Evolutionary conservation across 2,329 filamentous ascomycete species (phyloP), one percentile per base, ranked within the genome.

Genomic region (Aspergillus chevalieri): DNA sequence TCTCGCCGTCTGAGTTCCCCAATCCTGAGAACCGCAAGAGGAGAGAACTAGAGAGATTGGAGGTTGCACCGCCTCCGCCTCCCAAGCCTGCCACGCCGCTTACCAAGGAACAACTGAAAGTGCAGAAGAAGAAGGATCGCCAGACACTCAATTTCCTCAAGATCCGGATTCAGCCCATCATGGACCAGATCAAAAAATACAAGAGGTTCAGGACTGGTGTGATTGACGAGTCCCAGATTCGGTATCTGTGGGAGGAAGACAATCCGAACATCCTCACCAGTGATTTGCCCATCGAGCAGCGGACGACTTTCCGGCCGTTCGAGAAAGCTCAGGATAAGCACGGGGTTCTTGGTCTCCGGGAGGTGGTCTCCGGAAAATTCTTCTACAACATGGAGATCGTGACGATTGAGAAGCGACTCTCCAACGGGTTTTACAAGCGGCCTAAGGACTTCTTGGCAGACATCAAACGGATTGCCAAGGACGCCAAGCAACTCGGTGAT

Each of bases 121-220:
- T 80, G 2, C 83, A 92, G 65, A 87, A 86, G 69, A 87, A 89
- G 69, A 82, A 82, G 54, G 94, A 98, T 63, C 84, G 89, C 44
- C 84, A 92, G 55, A 82, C 85, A 9, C 78, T 97, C 47, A 96
- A 97, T 65, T 75, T 86, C 51, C 75, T 98, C 56, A 98, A 97
- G 74, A 84, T 95, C 36, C 78, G 86, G 47, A 83, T 98, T 48
- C 91, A 96, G 68, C 89, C 89, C 2, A 89, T 97, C 58, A 96
- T 98, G 90, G 92, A 98, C 58, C 89, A 96, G 70, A 89, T 98
- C 65, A 93, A 95, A 67, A 90, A 87, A 65, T 95, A 95, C 72
- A 88, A 86, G 65, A 89, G 89, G 58, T 97, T 97, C 71, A 81
- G 90, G 52, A 83, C 84, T 48, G 85, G 89, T 1, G 82, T 89